Conservation (phyloP, 768 basidiomycete species). For the Boletus sp. region DNA sequence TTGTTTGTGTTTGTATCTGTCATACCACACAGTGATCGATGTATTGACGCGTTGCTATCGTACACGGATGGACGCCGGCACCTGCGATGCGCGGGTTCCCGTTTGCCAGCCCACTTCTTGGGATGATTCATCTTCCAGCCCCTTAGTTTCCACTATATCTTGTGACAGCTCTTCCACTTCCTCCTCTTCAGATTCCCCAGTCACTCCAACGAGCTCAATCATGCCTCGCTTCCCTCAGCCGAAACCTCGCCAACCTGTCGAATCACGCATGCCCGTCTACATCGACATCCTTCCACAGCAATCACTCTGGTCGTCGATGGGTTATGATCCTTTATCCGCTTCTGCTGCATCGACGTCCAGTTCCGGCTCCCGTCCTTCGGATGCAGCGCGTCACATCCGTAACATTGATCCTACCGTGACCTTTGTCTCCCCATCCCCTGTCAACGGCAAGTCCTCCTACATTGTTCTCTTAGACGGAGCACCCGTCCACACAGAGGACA, state of each 20-base stretch:
- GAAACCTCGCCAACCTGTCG: slow-evolving; percentile 20
- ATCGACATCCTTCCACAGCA: slow-evolving; percentile 33
- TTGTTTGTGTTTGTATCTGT: slow-evolving; percentile 33
- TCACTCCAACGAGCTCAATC: slow-evolving; percentile 8
- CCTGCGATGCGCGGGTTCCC: slow-evolving; percentile 18
- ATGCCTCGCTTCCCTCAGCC: slow-evolving; percentile 26
- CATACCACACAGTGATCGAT: slow-evolving; percentile 33
- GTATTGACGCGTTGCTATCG: slow-evolving; percentile 34
- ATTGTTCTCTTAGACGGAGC: slow-evolving; percentile 50
- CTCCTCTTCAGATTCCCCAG: slow-evolving; percentile 20
- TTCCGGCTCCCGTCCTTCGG: slow-evolving; percentile 4
- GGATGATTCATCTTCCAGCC: slow-evolving; percentile 13
- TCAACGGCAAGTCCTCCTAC: slow-evolving; percentile 55
- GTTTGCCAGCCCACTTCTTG: slow-evolving; percentile 13
- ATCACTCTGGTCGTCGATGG: slow-evolving; percentile 8
- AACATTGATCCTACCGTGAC: slow-evolving; percentile 69
- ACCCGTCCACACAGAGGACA: slow-evolving; percentile 52
- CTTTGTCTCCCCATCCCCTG: slow-evolving; percentile 48
- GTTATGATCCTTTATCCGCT: background rate
- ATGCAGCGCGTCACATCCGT: slow-evolving; percentile 49
- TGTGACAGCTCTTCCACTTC: slow-evolving; percentile 20
- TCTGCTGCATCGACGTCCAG: slow-evolving; percentile 1
- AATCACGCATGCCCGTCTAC: slow-evolving; percentile 31
- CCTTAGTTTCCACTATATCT: slow-evolving; percentile 28
- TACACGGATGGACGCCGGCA: slow-evolving; percentile 24